Evolutionary conservation across 106 monocot genomes (phyloP).

Genomic region (Hemerocallis citrina): DNA sequence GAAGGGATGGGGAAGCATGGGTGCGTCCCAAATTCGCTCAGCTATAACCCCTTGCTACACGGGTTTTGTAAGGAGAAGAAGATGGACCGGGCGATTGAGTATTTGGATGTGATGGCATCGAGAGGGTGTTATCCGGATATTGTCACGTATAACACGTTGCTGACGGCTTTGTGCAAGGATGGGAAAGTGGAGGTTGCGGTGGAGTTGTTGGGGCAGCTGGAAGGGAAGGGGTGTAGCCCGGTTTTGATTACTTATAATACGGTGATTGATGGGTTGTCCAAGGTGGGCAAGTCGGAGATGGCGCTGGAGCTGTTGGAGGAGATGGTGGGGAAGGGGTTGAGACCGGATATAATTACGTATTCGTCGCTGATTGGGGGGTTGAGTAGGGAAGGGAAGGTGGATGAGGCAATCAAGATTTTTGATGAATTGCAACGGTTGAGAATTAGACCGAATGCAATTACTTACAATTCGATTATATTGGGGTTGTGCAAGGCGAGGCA

Average conservation of each 20-base stretch:
- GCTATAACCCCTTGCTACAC: conserved; percentile 77
- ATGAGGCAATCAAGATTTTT: conserved; percentile 53
- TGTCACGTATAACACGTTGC: conserved; percentile 73
- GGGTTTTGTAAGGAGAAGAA: conserved; percentile 74
- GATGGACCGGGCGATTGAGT: conserved; percentile 71
- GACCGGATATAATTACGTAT: conserved; percentile 73
- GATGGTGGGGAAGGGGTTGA: conserved; percentile 58
- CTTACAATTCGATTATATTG: conserved; percentile 60
- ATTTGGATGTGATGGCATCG: conserved; percentile 65
- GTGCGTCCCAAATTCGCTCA: conserved; percentile 68
- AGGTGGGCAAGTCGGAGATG: conserved; percentile 36
- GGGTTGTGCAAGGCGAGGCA: conserved; percentile 62
- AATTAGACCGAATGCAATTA: conserved; percentile 41
- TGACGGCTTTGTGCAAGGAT: conserved; percentile 75
- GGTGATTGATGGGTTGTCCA: conserved; percentile 74
- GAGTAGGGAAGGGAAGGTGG: conserved; percentile 66
- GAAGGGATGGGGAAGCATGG: conserved; percentile 69
- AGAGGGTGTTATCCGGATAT: conserved; percentile 80
- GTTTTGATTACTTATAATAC: conserved; percentile 75
- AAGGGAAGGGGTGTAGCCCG: conserved; percentile 59
- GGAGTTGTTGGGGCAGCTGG: conserved; percentile 57
- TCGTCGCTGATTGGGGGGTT: conserved; percentile 65
- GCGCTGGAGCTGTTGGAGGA: conserved; percentile 59
- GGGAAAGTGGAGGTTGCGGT: conserved; percentile 70
- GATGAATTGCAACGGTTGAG: conserved; percentile 42